Conservation (phyloP, 2,329 filamentous ascomycete species). For the Fonsecaea multimorphosa region DNA sequence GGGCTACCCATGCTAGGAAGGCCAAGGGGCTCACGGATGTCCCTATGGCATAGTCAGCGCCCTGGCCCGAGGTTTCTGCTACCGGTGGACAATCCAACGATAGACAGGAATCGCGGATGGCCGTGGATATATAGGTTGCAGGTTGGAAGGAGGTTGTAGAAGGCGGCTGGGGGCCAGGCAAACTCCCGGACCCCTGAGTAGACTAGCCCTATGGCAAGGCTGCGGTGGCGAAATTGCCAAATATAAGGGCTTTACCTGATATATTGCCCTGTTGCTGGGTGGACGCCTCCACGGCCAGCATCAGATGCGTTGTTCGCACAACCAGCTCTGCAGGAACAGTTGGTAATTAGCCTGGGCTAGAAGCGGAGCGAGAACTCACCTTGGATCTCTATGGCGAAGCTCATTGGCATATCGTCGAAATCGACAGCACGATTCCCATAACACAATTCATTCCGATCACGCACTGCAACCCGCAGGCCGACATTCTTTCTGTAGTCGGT, state of each 20-base stretch:
- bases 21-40: background rate
- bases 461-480: conserved; percentile 71
- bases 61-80: background rate
- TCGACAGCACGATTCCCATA: conserved; percentile 24
- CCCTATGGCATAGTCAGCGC: background rate
- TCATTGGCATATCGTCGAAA: conserved; percentile 68
- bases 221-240: conserved; percentile 43
- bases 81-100: background rate
- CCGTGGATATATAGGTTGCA: background rate
- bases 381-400: conserved; percentile 74
- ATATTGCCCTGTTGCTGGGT: conserved; percentile 64
- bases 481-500: conserved; percentile 67
- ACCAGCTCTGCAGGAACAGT: conserved; percentile 64
- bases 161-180: background rate
- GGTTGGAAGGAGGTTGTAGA: background rate
- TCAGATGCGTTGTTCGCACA: conserved; percentile 67
- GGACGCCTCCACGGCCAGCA: conserved; percentile 70
- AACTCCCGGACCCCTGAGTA: conserved; percentile 8
- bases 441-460: conserved; percentile 53
- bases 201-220: conserved; percentile 36
- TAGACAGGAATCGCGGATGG: background rate
- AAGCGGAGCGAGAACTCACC: conserved; percentile 55
- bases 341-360: background rate
- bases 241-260: conserved; percentile 68
- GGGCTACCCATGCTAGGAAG: background rate